Conservation (phyloP, 306 rosid genomes). For the Rubus parviflorus region DNA sequence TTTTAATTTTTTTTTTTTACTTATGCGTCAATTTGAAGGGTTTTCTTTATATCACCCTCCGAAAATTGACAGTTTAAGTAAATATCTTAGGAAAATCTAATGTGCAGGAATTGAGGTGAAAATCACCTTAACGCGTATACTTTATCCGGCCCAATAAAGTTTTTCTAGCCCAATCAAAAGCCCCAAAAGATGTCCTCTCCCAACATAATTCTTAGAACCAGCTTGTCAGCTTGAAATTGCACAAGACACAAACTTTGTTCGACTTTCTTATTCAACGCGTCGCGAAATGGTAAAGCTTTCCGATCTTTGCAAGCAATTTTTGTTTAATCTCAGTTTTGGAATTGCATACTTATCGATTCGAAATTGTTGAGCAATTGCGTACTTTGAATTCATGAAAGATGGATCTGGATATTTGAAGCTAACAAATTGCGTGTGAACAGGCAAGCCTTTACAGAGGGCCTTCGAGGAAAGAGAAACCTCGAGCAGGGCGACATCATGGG, state of each 20-base stretch:
- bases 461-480: conserved; percentile 62
- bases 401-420: conserved; percentile 1
- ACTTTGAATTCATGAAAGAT: neutral
- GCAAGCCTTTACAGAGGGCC: conserved; percentile 52
- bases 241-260: neutral
- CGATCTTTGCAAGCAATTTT: neutral
- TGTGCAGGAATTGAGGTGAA: too few relatives aligned
- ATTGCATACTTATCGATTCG: neutral
- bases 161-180: too few relatives aligned
- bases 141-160: too few relatives aligned
- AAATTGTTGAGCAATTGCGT: neutral
- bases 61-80: too few relatives aligned
- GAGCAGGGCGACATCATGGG: conserved; percentile 49
- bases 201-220: neutral
- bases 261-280: conserved; percentile 6
- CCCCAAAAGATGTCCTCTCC: neutral
- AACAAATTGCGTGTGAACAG: conserved; percentile 29
- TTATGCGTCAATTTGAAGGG: too few relatives aligned
- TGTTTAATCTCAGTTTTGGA: neutral
- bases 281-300: conserved; percentile 14
- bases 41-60: too few relatives aligned
- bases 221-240: too few relatives aligned
- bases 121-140: too few relatives aligned
- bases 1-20: too few relatives aligned
- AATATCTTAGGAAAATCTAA: too few relatives aligned